phyloP scores from a whole-genome alignment of 306 rosid genomes.

The Sesbania bispinosa region DNA sequence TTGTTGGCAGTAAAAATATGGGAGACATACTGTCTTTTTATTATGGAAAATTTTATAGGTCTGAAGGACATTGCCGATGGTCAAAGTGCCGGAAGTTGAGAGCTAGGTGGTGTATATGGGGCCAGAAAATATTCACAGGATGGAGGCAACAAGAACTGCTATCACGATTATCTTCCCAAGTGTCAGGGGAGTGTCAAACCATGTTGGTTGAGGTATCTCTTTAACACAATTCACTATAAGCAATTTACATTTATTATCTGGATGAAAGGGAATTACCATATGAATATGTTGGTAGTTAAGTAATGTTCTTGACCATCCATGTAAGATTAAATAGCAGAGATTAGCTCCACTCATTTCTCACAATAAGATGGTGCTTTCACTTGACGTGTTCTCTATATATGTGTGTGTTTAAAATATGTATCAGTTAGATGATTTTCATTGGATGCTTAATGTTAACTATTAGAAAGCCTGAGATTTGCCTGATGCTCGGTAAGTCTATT shows the following conservation, averaged over 20 bases:
- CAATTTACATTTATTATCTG: slow-evolving; percentile 12
- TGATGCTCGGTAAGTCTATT: not conserved
- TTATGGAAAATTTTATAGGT: slow-evolving; percentile 43
- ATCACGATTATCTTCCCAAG: slow-evolving; percentile 34
- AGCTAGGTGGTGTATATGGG: slow-evolving; percentile 33
- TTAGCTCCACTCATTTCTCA: too few species aligned
- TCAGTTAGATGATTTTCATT: slow-evolving; percentile 9
- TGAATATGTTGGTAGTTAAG: not conserved
- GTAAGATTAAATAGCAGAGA: too few species aligned
- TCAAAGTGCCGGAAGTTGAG: slow-evolving; percentile 37
- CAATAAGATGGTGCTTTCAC: too few species aligned
- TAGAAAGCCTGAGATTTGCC: slow-evolving; percentile 13
- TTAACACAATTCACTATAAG: slow-evolving; percentile 3
- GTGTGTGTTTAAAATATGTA: not conserved
- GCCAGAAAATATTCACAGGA: slow-evolving; percentile 52
- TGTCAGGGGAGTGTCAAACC: slow-evolving; percentile 38
- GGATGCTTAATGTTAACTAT: slow-evolving; percentile 13
- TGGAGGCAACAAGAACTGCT: slow-evolving; percentile 54
- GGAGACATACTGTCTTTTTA: slow-evolving; percentile 48
- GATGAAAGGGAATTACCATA: not conserved
- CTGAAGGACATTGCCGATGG: slow-evolving; percentile 47
- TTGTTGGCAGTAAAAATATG: slow-evolving; percentile 42
- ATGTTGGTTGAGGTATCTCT: slow-evolving; percentile 43
- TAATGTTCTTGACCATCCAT: slow-evolving; percentile 18
- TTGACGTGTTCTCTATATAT: too few species aligned